Evolutionary conservation across 2,329 filamentous ascomycete species (phyloP), one percentile per base, ranked within the genome.

Genomic region (Penicillium crustosum): DNA sequence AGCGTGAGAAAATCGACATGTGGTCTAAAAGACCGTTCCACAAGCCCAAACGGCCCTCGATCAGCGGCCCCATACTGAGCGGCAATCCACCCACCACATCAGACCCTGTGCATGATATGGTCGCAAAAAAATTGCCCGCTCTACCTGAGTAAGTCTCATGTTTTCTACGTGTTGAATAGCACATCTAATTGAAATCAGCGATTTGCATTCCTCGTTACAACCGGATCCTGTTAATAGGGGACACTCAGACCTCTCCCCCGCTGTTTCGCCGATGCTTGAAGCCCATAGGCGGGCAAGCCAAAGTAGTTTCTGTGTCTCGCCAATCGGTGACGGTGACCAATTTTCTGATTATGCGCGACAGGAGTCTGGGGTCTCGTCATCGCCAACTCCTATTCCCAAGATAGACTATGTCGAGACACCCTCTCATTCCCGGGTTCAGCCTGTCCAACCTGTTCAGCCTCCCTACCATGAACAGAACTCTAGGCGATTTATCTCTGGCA

Each of bases 21-120:
- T 85, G 82, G 82, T 82, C 82, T 69, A 80, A 81, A 66, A 70
- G 66, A 42, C 61, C 66, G 7, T 82, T 66, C 74, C 80, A 70
- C 75, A 77, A 68, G 64, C 75, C 77, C 62, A 79, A 71, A 68
- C 77, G 78, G 57, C 77, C 75, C n/a, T 53, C 41, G 19, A 79
- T 79, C 62, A 75, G 77, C 55, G 77, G 75, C 65, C 77, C 80
- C 35, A 75, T 78, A 44, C 71, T 79, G 52, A 73, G 78, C 66
- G 79, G 76, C 25, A 75, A 79, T 61, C 70, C 74, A 49, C 71
- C 73, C 50, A 70, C 74, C 50, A 67, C 70, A 44, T 70, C 75
- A 57, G 68, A 67, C 35, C 62, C 70, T 39, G 49, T 35, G 53
- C 71, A 69, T 59, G 67, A 69, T 45, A 69, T 53, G 49, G 66